phyloP scores from a whole-genome alignment of 2,329 filamentous ascomycete species.

The Mycogone perniciosa region DNA sequence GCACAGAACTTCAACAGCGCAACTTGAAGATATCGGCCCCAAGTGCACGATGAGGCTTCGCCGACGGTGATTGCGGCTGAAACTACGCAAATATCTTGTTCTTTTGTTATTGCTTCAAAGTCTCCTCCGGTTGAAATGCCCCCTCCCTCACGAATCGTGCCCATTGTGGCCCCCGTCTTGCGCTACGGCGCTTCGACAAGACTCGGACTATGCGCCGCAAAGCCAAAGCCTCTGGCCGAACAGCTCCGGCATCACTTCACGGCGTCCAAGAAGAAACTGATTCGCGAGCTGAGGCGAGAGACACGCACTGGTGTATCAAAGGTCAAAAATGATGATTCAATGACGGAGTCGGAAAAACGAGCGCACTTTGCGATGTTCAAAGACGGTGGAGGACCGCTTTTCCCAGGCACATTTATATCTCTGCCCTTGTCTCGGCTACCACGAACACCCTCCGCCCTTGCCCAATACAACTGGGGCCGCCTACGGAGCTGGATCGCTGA shows the following conservation, averaged over 20 bases:
- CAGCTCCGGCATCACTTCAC: constrained; percentile 21
- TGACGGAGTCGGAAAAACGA: constrained; percentile 25
- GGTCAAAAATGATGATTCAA: constrained; percentile 24
- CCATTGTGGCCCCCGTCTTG: constrained; percentile 14
- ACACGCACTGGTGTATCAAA: constrained; percentile 18
- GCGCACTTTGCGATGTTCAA: constrained; percentile 29
- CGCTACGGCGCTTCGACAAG: constrained; percentile 16
- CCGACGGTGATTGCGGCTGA: neutral
- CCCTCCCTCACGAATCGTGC: constrained; percentile 7
- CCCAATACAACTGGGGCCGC: constrained; percentile 33
- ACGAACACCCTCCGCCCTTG: constrained; percentile 21
- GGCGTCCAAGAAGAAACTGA: constrained; percentile 19
- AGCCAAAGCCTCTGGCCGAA: constrained; percentile 17
- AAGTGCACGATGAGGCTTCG: neutral
- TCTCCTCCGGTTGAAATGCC: constrained; percentile 6
- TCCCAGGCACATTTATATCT: constrained; percentile 44
- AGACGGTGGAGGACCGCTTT: constrained; percentile 27
- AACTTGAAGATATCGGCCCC: neutral
- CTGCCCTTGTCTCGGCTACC: constrained; percentile 34
- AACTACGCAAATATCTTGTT: neutral
- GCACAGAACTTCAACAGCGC: constrained; percentile 7
- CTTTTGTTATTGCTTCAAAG: neutral
- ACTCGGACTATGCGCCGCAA: constrained; percentile 17
- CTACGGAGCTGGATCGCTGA: constrained; percentile 31
- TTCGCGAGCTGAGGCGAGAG: constrained; percentile 24